Evolutionary conservation across 768 basidiomycete genomes (phyloP), one percentile per base, ranked within the genome.

Genomic region (Leccinum obscurum): DNA sequence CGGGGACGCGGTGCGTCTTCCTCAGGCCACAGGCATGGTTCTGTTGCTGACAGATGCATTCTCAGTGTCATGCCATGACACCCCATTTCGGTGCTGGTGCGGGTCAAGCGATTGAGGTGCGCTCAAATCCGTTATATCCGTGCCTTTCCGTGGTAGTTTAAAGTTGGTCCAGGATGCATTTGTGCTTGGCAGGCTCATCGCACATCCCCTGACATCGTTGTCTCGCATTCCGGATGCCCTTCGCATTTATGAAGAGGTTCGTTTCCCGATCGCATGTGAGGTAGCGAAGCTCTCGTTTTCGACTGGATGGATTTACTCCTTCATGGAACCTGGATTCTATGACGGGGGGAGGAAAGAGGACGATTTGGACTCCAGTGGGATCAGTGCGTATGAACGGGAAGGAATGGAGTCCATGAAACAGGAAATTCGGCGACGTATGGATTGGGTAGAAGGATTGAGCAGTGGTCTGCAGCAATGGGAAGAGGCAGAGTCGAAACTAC

Each of bases 1-100:
- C 2, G 48, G 48, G 22, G 85, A 86, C 61, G 78, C 84, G 15
- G 80, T 81, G 54, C 49, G 76, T 59, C 17, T 34, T 14, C 7
- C 49, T 54, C 9, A 6, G 26, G 14, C 3, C 22, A 4, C 10
- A 3, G 11, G 22, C 11, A 10, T 17, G 6, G 13, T 26, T 30
- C 2, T 9, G 17, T 32, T 55, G 37, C 58, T 22, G 9, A 14
- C 4, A 5, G n/a, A 22, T 32, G n/a, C 7, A 49, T 24, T 24
- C 2, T 5, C 22, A 34, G 68, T 56, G 59, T 39, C 71, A 71
- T 17, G 71, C 71, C 24, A 72, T 71, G 70, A 32, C 61, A 1
- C 70, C 71, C 22, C 55, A 68, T 44, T 39, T 66, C 6, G 70
- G 58, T 48, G 64, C 66, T 13, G 71, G 70, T n/a, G 71, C 64